phyloP scores from a whole-genome alignment of 108 stramenopile species.

The Fragilariopsis cylindrus region DNA sequence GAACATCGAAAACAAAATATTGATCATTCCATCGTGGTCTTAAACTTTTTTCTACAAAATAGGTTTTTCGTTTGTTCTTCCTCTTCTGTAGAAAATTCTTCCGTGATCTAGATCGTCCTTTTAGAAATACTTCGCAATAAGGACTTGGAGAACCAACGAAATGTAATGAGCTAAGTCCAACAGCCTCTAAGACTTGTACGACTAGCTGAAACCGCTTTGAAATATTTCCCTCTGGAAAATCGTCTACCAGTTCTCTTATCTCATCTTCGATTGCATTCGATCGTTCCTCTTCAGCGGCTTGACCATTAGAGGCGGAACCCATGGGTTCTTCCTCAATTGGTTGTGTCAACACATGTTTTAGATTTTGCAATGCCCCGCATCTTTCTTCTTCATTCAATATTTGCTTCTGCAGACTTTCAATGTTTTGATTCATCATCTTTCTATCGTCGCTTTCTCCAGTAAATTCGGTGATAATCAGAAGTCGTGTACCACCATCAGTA shows the following conservation, averaged over 20 bases:
- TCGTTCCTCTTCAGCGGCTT: neutral
- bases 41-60: slow-evolving; percentile 73
- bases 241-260: slow-evolving; percentile 31
- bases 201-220: slow-evolving; percentile 65
- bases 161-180: slow-evolving; percentile 63
- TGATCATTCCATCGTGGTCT: slow-evolving; percentile 83
- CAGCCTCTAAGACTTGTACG: slow-evolving; percentile 82
- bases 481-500: slow-evolving; percentile 81
- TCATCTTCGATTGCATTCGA: slow-evolving; percentile 23
- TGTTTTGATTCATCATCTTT: slow-evolving; percentile 43
- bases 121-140: slow-evolving; percentile 72
- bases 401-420: slow-evolving; percentile 50
- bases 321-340: neutral
- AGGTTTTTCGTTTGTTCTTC: slow-evolving; percentile 62
- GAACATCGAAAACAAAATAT: slow-evolving; percentile 85
- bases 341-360: slow-evolving; percentile 19
- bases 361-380: slow-evolving; percentile 27
- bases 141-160: slow-evolving; percentile 73
- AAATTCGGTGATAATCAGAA: slow-evolving; percentile 71
- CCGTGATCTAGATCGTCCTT: slow-evolving; percentile 34
- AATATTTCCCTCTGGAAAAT: slow-evolving; percentile 60
- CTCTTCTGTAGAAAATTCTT: slow-evolving; percentile 44
- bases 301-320: neutral
- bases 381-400: slow-evolving; percentile 44
- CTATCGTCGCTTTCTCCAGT: slow-evolving; percentile 41